Percentiles rank a stretch among this genome's conserved stretches.
Evolutionary conservation across 1,139 yeast species (phyloP).

Genomic region (Scheffersomyces insectosa): DNA sequence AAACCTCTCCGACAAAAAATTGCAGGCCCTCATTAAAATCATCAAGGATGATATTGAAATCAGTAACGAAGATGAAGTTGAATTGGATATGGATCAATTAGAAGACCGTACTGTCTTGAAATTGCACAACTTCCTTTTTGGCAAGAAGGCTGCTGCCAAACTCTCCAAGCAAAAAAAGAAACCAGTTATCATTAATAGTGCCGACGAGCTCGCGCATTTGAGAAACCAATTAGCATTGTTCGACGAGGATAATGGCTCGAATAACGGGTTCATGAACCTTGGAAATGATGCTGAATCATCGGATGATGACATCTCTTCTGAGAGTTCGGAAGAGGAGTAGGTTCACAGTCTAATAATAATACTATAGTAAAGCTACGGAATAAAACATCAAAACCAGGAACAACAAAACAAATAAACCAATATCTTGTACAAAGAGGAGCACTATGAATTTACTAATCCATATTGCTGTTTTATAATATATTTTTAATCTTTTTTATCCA

Average conservation of each 20-base stretch:
- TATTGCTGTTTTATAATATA: too few species aligned
- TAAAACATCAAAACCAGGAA: too few species aligned
- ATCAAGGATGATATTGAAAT: slow-evolving; percentile 84
- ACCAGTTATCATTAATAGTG: slow-evolving; percentile 60
- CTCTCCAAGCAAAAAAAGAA: slow-evolving; percentile 47
- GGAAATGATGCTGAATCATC: slow-evolving; percentile 28
- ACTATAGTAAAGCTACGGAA: neutral
- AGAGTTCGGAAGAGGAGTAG: slow-evolving; percentile 68
- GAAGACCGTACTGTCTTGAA: slow-evolving; percentile 83
- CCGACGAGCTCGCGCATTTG: slow-evolving; percentile 72
- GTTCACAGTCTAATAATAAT: slow-evolving; percentile 1
- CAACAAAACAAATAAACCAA: neutral
- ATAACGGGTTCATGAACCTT: slow-evolving; percentile 28
- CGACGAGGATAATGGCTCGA: slow-evolving; percentile 45
- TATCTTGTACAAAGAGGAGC: neutral
- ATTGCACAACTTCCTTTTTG: slow-evolving; percentile 76
- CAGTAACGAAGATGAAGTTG: slow-evolving; percentile 80
- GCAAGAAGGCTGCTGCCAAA: slow-evolving; percentile 46
- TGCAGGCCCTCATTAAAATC: slow-evolving; percentile 80
- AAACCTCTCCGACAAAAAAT: slow-evolving; percentile 73
- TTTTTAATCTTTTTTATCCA: neutral
- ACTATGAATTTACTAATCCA: too few species aligned
- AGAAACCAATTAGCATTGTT: slow-evolving; percentile 81
- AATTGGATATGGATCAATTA: slow-evolving; percentile 91
- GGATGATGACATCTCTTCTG: slow-evolving; percentile 47